phyloP scores from a whole-genome alignment of 139 green algal genomes.

The Nannochloris sp. region DNA sequence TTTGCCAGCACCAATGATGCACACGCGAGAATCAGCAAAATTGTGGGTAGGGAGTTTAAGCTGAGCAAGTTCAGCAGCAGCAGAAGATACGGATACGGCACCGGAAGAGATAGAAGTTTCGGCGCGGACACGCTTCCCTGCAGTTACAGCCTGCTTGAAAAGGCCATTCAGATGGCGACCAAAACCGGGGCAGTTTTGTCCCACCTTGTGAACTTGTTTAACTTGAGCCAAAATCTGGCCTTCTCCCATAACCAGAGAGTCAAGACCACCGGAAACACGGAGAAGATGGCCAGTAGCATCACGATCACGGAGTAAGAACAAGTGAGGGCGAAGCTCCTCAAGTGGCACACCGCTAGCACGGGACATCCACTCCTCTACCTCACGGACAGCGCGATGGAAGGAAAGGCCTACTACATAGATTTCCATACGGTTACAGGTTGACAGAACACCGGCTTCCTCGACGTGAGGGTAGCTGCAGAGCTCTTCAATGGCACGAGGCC shows the following conservation, averaged over 20 bases:
- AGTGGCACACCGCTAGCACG: conserved; percentile 79
- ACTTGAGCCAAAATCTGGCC: conserved; percentile 99
- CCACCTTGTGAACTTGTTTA: conserved; percentile 88
- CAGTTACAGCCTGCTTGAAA: conserved; percentile 98
- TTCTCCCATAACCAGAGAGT: conserved; percentile 98
- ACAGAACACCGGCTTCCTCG: conserved; percentile 94
- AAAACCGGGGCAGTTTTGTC: conserved; percentile 84
- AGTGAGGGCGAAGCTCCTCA: conserved; percentile 85
- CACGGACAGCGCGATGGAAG: conserved; percentile 87
- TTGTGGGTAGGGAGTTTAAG: conserved; percentile 92
- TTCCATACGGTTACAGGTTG: conserved; percentile 99
- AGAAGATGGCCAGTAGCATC: conserved; percentile 95
- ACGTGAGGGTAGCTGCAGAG: conserved; percentile 91
- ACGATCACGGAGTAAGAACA: conserved; percentile 93
- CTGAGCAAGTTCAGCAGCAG: conserved; percentile 93
- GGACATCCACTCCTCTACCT: conserved; percentile 99
- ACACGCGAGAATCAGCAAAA: conserved; percentile 68
- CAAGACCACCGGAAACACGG: conserved; percentile 86
- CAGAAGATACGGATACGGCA: conserved; percentile 88
- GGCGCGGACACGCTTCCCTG: conserved; percentile 90
- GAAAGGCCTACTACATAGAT: conserved; percentile 93
- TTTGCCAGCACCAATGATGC: conserved; percentile 97
- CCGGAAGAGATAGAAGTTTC: conserved; percentile 93
- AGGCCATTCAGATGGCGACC: conserved; percentile 95
- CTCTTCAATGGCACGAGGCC: conserved; percentile 88